These are phyloP conservation scores for Trapa incisa DNA, from an alignment of 345 rosid species.

Conservation along the genomic window DNA sequence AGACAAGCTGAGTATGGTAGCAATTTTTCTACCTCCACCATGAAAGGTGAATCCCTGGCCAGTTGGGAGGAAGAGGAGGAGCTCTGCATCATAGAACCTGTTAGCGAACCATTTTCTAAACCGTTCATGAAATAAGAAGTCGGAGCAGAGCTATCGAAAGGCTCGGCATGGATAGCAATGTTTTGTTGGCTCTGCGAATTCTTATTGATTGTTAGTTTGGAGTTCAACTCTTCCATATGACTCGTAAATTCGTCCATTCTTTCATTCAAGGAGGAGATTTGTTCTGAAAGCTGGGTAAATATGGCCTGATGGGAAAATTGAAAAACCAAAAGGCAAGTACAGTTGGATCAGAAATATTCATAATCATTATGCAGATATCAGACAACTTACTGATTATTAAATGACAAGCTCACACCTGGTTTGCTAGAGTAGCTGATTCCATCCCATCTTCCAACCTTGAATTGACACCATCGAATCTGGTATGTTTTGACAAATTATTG, in stretches of 20 bases:
- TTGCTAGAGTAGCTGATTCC: constrained; percentile 29
- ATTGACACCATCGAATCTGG: constrained; percentile 27
- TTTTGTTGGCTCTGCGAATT: constrained; percentile 54
- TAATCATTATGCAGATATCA: background rate
- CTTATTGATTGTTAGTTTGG: constrained; percentile 42
- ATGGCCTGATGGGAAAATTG: constrained; percentile 32
- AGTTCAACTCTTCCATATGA: constrained; percentile 62
- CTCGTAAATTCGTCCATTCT: constrained; percentile 87
- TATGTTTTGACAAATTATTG: constrained; percentile 40
- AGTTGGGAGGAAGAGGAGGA: constrained; percentile 70
- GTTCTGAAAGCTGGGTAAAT: constrained; percentile 79
- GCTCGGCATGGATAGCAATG: constrained; percentile 48
- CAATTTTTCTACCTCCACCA: constrained; percentile 62
- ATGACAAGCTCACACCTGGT: constrained; percentile 28
- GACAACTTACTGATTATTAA: background rate
- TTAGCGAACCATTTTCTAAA: constrained; percentile 65
- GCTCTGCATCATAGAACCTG: constrained; percentile 55
- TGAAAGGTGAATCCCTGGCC: constrained; percentile 57
- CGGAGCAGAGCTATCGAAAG: constrained; percentile 71
- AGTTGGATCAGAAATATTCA: background rate
- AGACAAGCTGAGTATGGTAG: background rate
- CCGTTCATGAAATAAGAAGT: constrained; percentile 71
- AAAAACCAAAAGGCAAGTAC: constrained; percentile 4
- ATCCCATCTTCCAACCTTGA: constrained; percentile 39
- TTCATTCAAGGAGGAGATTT: constrained; percentile 70